Percentiles rank a stretch among this genome's conserved stretches.
phyloP scores from a whole-genome alignment of 2,329 filamentous ascomycete species.

The Beauveria rudraprayagi region DNA sequence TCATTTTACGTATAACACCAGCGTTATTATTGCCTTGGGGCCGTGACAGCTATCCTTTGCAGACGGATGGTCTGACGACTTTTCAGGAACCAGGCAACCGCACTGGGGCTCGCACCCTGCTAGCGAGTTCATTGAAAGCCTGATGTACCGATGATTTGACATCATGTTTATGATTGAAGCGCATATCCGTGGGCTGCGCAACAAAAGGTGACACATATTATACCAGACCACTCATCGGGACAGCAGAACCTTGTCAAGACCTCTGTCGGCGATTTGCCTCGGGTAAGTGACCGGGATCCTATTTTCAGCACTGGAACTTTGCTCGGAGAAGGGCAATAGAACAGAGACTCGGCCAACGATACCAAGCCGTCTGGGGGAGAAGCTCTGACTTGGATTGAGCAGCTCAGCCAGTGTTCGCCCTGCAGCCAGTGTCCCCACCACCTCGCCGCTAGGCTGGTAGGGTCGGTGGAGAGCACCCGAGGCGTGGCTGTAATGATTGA shows the following conservation, averaged over 20 bases:
- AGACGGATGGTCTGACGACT: not conserved
- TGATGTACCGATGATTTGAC: not conserved
- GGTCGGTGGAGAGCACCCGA: not conserved
- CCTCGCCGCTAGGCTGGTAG: not conserved
- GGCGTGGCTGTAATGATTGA: not conserved
- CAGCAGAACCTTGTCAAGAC: not conserved
- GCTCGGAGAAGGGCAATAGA: not conserved
- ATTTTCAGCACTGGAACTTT: not conserved
- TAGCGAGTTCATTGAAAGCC: not conserved
- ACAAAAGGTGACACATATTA: not conserved
- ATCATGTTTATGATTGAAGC: not conserved
- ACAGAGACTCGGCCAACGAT: not conserved
- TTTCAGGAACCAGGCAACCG: not conserved
- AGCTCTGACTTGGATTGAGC: not conserved
- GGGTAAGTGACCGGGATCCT: not conserved
- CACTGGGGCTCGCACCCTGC: not conserved
- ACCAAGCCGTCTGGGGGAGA: not conserved
- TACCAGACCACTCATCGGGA: not conserved
- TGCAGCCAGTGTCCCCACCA: slow-evolving; percentile 6
- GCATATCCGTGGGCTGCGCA: not conserved
- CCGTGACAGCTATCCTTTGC: not conserved
- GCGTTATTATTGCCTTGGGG: not conserved
- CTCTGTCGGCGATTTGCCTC: not conserved
- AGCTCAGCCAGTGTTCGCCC: slow-evolving; percentile 9
- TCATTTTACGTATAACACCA: not conserved